Percentiles rank a stretch among this genome's conserved stretches.
Conservation (phyloP, 2,329 filamentous ascomycete genomes). For the Alternaria brassicicola region DNA sequence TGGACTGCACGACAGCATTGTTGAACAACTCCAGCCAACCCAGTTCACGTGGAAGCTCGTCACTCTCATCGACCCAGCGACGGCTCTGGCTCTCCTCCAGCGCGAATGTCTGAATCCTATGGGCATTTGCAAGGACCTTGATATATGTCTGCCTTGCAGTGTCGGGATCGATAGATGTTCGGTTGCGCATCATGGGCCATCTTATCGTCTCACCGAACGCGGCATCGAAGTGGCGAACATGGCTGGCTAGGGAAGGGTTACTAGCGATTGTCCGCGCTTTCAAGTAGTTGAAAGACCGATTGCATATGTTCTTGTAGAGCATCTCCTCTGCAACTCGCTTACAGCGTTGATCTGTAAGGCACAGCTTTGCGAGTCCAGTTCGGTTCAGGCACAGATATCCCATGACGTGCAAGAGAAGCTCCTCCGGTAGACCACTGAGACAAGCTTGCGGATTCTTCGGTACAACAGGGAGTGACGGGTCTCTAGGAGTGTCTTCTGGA, state of each 20-base stretch:
- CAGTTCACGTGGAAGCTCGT: background rate
- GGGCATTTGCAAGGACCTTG: background rate
- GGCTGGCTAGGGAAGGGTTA: background rate
- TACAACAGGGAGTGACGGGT: background rate
- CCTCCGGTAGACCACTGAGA: slow-evolving; percentile 11
- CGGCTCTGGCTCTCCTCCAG: background rate
- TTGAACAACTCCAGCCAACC: slow-evolving; percentile 4
- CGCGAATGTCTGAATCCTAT: background rate
- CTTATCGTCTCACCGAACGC: background rate
- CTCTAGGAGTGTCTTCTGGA: background rate
- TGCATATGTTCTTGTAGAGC: background rate
- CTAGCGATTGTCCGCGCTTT: background rate
- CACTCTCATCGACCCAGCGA: background rate
- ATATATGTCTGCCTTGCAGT: background rate
- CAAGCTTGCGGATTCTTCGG: slow-evolving; percentile 3
- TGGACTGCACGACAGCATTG: background rate
- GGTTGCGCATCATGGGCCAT: background rate
- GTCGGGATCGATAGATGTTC: fast-evolving
- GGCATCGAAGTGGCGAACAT: background rate
- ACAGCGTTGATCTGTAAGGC: slow-evolving; percentile 5
- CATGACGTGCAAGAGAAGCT: slow-evolving; percentile 6
- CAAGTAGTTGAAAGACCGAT: background rate
- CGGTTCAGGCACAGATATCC: background rate
- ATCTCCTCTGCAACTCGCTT: slow-evolving; percentile 7
- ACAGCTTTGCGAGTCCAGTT: background rate